phyloP scores from a whole-genome alignment of 2,329 filamentous ascomycete species.

The Botryosphaeria dothidea region DNA sequence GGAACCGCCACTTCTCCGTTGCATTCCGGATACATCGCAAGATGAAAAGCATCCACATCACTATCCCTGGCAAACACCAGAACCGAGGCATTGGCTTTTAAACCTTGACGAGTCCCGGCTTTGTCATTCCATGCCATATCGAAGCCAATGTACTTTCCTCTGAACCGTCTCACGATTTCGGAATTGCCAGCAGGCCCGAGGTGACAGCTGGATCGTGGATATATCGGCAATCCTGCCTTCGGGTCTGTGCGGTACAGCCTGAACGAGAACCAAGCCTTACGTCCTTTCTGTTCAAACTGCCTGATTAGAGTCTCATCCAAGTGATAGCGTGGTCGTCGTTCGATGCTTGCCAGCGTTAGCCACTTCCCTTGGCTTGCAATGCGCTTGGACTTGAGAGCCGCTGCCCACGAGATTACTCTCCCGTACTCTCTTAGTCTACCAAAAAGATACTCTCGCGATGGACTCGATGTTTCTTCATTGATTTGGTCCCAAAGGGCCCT shows the following conservation, averaged over 20 bases:
- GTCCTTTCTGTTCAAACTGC: neutral
- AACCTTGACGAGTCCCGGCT: conserved; percentile 47
- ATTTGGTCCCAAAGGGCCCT: neutral
- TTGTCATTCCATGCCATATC: conserved; percentile 79
- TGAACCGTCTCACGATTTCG: neutral
- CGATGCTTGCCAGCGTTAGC: neutral
- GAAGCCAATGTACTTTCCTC: conserved; percentile 66
- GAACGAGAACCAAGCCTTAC: neutral
- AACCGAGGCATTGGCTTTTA: conserved; percentile 73
- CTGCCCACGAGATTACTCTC: neutral
- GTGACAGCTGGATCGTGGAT: neutral
- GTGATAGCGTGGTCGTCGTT: neutral
- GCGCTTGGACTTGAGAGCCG: neutral
- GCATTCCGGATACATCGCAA: conserved; percentile 51
- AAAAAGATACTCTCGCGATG: too few species aligned
- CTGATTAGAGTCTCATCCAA: neutral
- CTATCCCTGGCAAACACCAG: conserved; percentile 80
- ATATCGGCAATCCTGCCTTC: neutral
- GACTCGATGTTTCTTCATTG: too few species aligned
- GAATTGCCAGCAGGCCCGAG: neutral
- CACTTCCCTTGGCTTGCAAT: neutral
- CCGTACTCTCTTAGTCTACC: too few species aligned
- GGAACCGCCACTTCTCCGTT: conserved; percentile 53
- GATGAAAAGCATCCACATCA: conserved; percentile 77
- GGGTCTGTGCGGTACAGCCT: neutral